Percentiles rank a stretch among this genome's conserved stretches.
Evolutionary conservation across 768 basidiomycete genomes (phyloP).

Genomic region (Mycena maculata): DNA sequence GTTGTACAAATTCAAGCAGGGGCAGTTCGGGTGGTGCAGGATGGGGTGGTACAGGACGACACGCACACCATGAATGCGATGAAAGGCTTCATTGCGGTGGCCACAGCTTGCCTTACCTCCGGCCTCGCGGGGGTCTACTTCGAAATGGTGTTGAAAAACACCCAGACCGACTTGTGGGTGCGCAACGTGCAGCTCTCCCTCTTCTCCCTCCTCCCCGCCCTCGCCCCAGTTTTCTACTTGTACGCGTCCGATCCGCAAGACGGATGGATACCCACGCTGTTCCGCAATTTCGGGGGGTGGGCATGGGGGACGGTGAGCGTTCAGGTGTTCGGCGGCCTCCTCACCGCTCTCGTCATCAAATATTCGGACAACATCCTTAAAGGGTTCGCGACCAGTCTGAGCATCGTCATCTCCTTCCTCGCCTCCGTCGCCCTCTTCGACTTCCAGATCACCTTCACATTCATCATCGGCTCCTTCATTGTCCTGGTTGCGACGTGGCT

Average conservation of each 20-base stretch:
- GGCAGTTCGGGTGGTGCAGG: constrained; percentile 39
- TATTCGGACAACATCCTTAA: constrained; percentile 93
- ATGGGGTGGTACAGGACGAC: constrained; percentile 38
- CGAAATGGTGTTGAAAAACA: constrained; percentile 95
- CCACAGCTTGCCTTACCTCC: constrained; percentile 92
- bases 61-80: constrained; percentile 78
- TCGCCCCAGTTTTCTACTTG: constrained; percentile 78
- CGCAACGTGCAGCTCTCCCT: constrained; percentile 96
- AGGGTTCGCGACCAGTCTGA: constrained; percentile 95
- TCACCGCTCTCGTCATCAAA: constrained; percentile 95
- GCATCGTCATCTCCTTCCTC: constrained; percentile 94
- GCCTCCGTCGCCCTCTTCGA: constrained; percentile 92
- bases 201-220: constrained; percentile 91
- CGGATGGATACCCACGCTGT: constrained; percentile 64
- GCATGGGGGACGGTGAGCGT: constrained; percentile 91
- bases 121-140: constrained; percentile 98
- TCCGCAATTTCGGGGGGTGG: constrained; percentile 89
- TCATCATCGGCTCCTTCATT: constrained; percentile 83
- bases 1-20: constrained; percentile 87
- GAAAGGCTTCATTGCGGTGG: constrained; percentile 91
- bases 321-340: constrained; percentile 91
- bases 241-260: constrained; percentile 49
- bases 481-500: constrained; percentile 93
- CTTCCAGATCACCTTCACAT: constrained; percentile 87
- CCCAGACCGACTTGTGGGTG: constrained; percentile 92